Evolutionary conservation across 2,329 filamentous ascomycete genomes (phyloP).

Genomic region (Leptographium flavum): DNA sequence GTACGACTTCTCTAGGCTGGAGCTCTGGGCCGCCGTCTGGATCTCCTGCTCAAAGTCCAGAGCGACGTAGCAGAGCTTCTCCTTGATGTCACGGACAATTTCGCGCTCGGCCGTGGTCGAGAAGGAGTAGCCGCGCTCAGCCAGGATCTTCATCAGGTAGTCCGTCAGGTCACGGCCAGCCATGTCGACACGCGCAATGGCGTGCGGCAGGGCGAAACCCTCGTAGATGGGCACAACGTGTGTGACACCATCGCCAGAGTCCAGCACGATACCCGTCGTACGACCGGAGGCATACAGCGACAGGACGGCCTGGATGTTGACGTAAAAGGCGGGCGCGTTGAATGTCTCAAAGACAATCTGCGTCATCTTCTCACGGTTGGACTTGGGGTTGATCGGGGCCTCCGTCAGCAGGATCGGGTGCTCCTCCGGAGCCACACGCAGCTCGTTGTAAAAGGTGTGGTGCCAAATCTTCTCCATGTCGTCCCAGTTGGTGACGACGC

Average conservation of each 20-base stretch:
- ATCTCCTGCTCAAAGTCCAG: constrained; percentile 99
- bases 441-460: constrained; percentile 99
- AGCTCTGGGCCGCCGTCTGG: constrained; percentile 98
- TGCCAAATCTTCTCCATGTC: constrained; percentile 99
- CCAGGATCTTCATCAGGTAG: constrained; percentile 99
- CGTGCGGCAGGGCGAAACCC: constrained; percentile 99
- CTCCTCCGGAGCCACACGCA: constrained; percentile 99
- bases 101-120: constrained; percentile 99
- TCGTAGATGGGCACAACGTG: constrained; percentile 99
- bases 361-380: constrained; percentile 99
- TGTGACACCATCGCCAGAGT: constrained; percentile 99
- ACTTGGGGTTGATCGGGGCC: constrained; percentile 99
- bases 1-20: constrained; percentile 98
- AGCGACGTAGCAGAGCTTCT: constrained; percentile 99
- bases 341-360: constrained; percentile 99
- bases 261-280: constrained; percentile 99
- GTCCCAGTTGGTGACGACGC: constrained; percentile 99
- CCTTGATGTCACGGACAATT: constrained; percentile 99
- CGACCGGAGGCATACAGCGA: constrained; percentile 99
- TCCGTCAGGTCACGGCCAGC: constrained; percentile 99
- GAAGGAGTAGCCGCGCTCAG: constrained; percentile 98
- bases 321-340: constrained; percentile 99
- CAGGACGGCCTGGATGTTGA: constrained; percentile 98
- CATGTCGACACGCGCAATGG: constrained; percentile 99
- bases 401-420: constrained; percentile 98